A percentile compares a stretch with the other conserved stretches of the same genome.
Conservation (phyloP, 1,284 basidiomycete species). For the Marasmius fiardii region DNA sequence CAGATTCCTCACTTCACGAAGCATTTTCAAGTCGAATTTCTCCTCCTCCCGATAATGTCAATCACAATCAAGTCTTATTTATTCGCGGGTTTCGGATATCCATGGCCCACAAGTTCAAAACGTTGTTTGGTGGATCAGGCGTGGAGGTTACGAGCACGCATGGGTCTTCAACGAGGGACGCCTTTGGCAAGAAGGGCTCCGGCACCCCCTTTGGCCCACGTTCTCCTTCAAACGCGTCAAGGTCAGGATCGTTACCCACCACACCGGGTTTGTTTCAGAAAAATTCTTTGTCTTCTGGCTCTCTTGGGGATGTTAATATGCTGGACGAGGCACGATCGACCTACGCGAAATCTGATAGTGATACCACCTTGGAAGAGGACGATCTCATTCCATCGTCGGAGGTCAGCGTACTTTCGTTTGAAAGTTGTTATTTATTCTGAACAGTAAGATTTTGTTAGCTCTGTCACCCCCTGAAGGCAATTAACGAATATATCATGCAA, state of each 20-base stretch:
- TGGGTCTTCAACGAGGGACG: background rate
- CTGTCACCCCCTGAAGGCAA: background rate
- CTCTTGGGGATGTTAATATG: too few relatives aligned
- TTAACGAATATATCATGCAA: constrained; percentile 4
- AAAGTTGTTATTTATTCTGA: background rate
- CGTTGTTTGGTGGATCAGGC: too few relatives aligned
- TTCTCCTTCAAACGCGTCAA: too few relatives aligned
- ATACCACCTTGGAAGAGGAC: background rate
- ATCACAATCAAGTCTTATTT: background rate
- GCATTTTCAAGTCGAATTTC: background rate
- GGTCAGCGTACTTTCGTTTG: background rate
- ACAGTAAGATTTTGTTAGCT: background rate
- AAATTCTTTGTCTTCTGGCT: too few relatives aligned
- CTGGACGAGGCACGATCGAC: too few relatives aligned
- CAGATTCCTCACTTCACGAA: background rate
- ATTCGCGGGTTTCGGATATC: background rate
- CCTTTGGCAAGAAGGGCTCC: background rate
- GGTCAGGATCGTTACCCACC: too few relatives aligned
- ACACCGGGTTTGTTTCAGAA: too few relatives aligned
- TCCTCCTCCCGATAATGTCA: background rate
- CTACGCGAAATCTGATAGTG: too few relatives aligned
- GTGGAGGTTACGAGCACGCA: background rate
- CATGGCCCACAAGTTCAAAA: background rate
- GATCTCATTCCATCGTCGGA: background rate
- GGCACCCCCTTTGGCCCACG: background rate